Conservation (phyloP, 495 filamentous ascomycete genomes). For the Neurospora sp. region DNA sequence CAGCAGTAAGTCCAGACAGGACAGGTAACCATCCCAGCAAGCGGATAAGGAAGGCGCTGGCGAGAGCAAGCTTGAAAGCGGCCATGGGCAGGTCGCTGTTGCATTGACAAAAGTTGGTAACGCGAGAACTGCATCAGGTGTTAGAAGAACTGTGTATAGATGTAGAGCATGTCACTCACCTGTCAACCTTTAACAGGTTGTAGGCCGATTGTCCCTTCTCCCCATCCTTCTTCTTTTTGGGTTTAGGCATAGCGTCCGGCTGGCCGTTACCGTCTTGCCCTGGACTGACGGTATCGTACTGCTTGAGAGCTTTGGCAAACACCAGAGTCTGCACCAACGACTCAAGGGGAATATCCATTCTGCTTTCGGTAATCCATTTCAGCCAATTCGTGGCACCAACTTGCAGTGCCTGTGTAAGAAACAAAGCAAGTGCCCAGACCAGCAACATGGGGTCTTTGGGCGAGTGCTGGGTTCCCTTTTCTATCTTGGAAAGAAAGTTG, state of each 20-base stretch:
- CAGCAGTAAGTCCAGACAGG: conserved; percentile 46
- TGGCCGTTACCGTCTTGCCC: conserved; percentile 18
- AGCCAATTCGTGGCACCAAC: conserved; percentile 45
- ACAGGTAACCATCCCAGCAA: conserved; percentile 58
- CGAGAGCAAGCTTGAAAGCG: conserved; percentile 43
- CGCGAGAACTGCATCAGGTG: conserved; percentile 32
- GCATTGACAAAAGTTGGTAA: conserved; percentile 52
- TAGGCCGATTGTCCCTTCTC: conserved; percentile 17
- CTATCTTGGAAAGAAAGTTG: conserved; percentile 46
- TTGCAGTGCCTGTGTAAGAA: conserved; percentile 38
- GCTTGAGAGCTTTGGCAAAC: conserved; percentile 56
- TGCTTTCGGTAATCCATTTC: conserved; percentile 49
- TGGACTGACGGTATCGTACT: conserved; percentile 54
- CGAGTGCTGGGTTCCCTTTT: conserved; percentile 30
- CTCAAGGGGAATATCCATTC: conserved; percentile 48
- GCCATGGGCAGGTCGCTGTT: conserved; percentile 46
- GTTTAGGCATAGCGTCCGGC: neutral
- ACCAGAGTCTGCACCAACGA: conserved; percentile 54
- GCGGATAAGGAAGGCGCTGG: conserved; percentile 45
- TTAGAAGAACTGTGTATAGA: conserved; percentile 25
- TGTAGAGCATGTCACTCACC: conserved; percentile 16
- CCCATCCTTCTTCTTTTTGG: conserved; percentile 6
- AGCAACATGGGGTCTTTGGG: conserved; percentile 29
- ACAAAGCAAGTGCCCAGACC: conserved; percentile 49
- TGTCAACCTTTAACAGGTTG: conserved; percentile 32